phyloP scores from a whole-genome alignment of 1,284 basidiomycete species.

The Tranzscheliella williamsii region DNA sequence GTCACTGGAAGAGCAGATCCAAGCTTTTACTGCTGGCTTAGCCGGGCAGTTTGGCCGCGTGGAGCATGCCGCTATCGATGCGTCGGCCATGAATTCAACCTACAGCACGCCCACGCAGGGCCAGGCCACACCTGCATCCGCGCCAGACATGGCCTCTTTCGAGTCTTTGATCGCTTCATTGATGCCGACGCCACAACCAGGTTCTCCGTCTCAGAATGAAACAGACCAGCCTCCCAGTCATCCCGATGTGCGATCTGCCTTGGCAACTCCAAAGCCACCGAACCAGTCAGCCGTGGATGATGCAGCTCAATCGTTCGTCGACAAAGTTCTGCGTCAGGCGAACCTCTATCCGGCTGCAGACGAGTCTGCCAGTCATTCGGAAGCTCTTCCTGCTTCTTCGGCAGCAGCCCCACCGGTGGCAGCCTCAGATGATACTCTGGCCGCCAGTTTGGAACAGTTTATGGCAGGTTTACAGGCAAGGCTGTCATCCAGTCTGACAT shows the following conservation, averaged over 20 bases:
- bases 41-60: conserved; percentile 17
- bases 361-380: background rate
- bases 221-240: background rate
- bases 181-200: conserved; percentile 25
- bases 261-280: conserved; percentile 5
- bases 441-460: conserved; percentile 45
- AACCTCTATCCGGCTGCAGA: conserved; percentile 15
- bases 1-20: conserved; percentile 26
- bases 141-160: conserved; percentile 32
- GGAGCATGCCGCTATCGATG: conserved; percentile 12
- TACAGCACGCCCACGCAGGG: conserved; percentile 28
- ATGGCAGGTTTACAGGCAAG: conserved; percentile 41
- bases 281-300: conserved; percentile 7
- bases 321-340: conserved; percentile 27
- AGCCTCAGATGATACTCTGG: conserved; percentile 30
- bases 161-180: conserved; percentile 33
- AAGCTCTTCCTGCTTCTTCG: background rate
- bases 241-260: background rate
- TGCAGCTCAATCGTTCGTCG: conserved; percentile 31
- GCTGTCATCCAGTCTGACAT: conserved; percentile 11
- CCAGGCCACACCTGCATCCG: conserved; percentile 25
- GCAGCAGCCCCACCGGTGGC: conserved; percentile 1
- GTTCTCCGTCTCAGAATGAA: background rate
- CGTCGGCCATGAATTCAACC: conserved; percentile 7
- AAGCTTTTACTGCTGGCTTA: conserved; percentile 29